These are phyloP conservation scores for Funneliformis mosseae DNA, from an alignment of 192 early-diverging fungal species.

Conservation along the genomic window DNA sequence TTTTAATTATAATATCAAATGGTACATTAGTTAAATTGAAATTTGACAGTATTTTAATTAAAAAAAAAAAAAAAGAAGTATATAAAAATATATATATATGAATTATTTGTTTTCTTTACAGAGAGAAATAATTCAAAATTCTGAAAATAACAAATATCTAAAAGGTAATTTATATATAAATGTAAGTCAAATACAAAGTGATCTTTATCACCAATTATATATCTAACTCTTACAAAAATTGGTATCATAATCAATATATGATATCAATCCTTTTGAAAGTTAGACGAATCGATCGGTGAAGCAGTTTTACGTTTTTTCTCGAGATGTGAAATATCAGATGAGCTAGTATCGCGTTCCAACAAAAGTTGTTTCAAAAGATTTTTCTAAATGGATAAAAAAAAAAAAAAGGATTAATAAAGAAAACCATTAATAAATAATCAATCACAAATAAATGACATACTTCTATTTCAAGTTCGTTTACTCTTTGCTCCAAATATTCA, in stretches of 20 bases:
- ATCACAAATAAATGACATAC: neutral
- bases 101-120: no score
- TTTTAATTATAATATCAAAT: neutral
- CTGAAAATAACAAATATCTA: neutral
- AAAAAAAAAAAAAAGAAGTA: neutral
- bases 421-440: neutral
- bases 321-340: neutral
- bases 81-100: neutral
- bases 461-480: slow-evolving; percentile 29
- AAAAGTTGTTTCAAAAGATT: slow-evolving; percentile 27
- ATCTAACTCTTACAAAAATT: no score
- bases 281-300: neutral
- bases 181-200: no score
- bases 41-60: neutral
- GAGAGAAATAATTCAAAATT: no score
- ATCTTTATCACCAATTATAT: no score
- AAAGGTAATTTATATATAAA: neutral
- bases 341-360: slow-evolving; percentile 6
- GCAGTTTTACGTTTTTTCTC: slow-evolving; percentile 33
- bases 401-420: neutral
- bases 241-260: neutral
- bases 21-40: neutral
- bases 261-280: slow-evolving; percentile 31
- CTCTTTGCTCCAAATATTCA: slow-evolving; percentile 23
- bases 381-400: slow-evolving; percentile 21